Base-by-base conservation (phyloP, 805 yeast genomes). In the Sugiyamaella smithiae region DNA sequence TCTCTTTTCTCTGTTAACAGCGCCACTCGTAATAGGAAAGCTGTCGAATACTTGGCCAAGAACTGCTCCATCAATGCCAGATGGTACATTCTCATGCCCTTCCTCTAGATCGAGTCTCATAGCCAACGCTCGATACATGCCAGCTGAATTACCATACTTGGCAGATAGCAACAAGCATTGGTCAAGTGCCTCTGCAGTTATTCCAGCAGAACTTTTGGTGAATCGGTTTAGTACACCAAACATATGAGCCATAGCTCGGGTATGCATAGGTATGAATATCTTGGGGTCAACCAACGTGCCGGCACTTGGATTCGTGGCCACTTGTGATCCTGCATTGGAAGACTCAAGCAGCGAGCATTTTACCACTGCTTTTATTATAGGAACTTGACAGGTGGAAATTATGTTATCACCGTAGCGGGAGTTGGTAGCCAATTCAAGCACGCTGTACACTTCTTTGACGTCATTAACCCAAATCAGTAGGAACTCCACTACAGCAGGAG, bases 111-210 rank as follows among this genome's bases (percentile, higher is more conserved):
- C 53, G 28, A 50, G 40, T 40, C 52, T 51, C 52, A 59, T 38
- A 2, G 61, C 56, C 25, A 61, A 24, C 7, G 58, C 48, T 14
- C 55, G 46, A 28, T 51, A 44, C 51, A 61, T 54, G 9, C 61
- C 65, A 3, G 56, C 50, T 0, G 61, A 55, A 37, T 61, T 61
- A n/a, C 65, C 65, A 17, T 51, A 49, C 28, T 45, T 46, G 4
- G 65, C 63, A 5, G 57, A 51, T 9, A 54, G 41, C 11, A 58
- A 40, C 23, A 60, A 35, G 23, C 57, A 52, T 32, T 52, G 43
- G 41, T 57, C 59, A 8, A 54, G 43, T 9, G 62, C 57, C n/a
- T 46, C 57, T 3, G 49, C 25, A 0, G 53, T 48, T 17, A 60
- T 52, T 1, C 60, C 60, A 2, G 43, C 44, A 8, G 57, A 29